Evolutionary conservation across 139 green algal species (phyloP).

Genomic region (Tetradesmus lagerheimii): DNA sequence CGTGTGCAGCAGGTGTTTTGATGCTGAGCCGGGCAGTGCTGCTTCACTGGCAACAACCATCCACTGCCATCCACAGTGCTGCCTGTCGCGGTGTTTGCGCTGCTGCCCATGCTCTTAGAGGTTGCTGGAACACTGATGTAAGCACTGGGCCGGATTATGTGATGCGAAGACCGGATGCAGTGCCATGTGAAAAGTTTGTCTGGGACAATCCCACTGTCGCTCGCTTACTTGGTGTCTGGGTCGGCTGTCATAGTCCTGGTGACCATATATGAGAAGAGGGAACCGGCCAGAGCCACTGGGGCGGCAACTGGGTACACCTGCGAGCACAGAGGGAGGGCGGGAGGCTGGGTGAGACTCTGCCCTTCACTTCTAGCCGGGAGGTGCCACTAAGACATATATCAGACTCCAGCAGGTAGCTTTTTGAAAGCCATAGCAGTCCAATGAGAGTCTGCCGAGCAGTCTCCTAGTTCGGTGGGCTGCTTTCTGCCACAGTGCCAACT

Average conservation of each 20-base stretch:
- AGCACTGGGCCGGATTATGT: not conserved
- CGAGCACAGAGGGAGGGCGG: not conserved
- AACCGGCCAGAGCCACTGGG: slow-evolving; percentile 32
- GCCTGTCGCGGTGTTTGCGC: not conserved
- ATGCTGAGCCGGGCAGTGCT: not conserved
- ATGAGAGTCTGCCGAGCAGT: not conserved
- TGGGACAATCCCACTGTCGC: not conserved
- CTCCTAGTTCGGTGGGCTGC: not conserved
- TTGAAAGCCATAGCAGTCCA: not conserved
- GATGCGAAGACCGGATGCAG: not conserved
- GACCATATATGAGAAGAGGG: slow-evolving; percentile 45
- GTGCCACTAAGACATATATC: too few relatives aligned
- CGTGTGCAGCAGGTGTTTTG: not conserved
- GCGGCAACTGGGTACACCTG: slow-evolving; percentile 40
- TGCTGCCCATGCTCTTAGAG: not conserved
- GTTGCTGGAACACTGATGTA: not conserved
- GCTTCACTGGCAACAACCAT: not conserved
- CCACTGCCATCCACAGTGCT: not conserved
- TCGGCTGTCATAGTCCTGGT: slow-evolving; percentile 28
- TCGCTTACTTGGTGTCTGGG: slow-evolving; percentile 34
- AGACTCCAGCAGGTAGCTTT: not conserved
- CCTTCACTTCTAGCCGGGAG: not conserved
- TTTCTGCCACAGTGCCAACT: not conserved
- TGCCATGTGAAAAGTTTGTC: not conserved
- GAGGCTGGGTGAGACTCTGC: not conserved